Percentiles rank a stretch among this genome's conserved stretches.
Conservation (phyloP, 2,329 filamentous ascomycete species). For the Phaeosphaeria sp. region DNA sequence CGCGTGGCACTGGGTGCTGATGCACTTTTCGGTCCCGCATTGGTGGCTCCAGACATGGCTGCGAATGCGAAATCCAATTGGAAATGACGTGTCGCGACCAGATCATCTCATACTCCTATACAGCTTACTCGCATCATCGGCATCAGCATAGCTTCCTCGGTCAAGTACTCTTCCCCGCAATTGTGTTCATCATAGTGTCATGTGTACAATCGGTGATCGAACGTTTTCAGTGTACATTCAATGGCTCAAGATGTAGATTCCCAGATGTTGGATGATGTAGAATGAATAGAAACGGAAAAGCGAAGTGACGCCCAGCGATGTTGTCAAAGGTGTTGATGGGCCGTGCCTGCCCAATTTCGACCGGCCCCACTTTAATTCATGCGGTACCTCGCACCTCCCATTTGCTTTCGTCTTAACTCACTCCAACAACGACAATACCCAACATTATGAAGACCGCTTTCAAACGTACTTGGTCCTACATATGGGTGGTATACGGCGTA, state of each 20-base stretch:
- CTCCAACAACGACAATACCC: background rate
- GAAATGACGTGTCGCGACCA: background rate
- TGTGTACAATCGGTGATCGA: too few species aligned
- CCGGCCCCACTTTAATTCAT: background rate
- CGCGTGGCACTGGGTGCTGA: slow-evolving; percentile 34
- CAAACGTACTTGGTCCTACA: too few species aligned
- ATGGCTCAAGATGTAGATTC: too few species aligned
- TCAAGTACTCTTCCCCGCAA: background rate
- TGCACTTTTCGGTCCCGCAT: slow-evolving; percentile 6
- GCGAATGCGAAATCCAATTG: background rate
- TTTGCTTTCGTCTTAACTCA: background rate
- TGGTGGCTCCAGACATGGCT: slow-evolving; percentile 19
- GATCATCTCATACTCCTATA: background rate
- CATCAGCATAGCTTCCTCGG: background rate
- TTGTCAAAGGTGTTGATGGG: background rate
- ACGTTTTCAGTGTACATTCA: too few species aligned
- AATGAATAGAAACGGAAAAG: background rate
- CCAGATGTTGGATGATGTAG: too few species aligned
- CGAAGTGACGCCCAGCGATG: background rate
- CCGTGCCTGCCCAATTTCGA: background rate
- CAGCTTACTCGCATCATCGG: slow-evolving; percentile 9
- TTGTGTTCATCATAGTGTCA: background rate
- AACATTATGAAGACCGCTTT: background rate
- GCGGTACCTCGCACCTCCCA: background rate
- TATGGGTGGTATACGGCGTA: too few species aligned